Evolutionary conservation across 805 yeast genomes (phyloP).

Genomic region (Metschnikowia gelsemii): DNA sequence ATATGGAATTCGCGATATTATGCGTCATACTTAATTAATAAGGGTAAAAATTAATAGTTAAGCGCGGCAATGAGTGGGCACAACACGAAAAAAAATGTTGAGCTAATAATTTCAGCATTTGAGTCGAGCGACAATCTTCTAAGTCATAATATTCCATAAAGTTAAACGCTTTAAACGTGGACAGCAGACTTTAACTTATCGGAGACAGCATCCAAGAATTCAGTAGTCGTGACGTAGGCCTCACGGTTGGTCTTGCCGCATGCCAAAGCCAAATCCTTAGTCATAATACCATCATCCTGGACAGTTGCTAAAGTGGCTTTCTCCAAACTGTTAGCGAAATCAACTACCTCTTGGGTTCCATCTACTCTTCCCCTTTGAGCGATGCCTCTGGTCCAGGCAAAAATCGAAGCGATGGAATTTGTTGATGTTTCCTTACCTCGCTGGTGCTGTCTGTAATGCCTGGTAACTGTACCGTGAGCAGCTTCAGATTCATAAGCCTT

Average conservation of each 20-base stretch:
- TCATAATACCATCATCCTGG: conserved; percentile 80
- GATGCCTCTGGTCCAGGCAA: conserved; percentile 95
- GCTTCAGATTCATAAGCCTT: conserved; percentile 95
- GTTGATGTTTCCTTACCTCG: conserved; percentile 97
- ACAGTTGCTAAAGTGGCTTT: conserved; percentile 86
- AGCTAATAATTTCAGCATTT: too few species aligned
- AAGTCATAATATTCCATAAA: too few species aligned
- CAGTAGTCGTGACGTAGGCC: conserved; percentile 86
- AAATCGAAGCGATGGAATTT: conserved; percentile 94
- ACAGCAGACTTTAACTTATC: conserved; percentile 47
- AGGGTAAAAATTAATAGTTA: too few species aligned
- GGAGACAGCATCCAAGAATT: conserved; percentile 82
- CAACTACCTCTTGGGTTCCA: conserved; percentile 76
- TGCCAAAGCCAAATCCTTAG: conserved; percentile 92
- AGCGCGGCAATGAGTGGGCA: too few species aligned
- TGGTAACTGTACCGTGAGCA: conserved; percentile 98
- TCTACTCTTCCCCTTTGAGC: conserved; percentile 91
- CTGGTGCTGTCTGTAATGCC: conserved; percentile 95
- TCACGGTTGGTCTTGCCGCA: conserved; percentile 82
- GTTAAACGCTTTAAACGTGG: neutral
- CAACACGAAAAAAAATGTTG: too few species aligned
- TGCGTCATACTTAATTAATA: too few species aligned
- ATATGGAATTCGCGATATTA: too few species aligned
- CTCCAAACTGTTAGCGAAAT: conserved; percentile 78
- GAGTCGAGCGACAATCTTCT: too few species aligned